Base-by-base conservation (phyloP, 345 rosid species). In the Melaleuca alternifolia region DNA sequence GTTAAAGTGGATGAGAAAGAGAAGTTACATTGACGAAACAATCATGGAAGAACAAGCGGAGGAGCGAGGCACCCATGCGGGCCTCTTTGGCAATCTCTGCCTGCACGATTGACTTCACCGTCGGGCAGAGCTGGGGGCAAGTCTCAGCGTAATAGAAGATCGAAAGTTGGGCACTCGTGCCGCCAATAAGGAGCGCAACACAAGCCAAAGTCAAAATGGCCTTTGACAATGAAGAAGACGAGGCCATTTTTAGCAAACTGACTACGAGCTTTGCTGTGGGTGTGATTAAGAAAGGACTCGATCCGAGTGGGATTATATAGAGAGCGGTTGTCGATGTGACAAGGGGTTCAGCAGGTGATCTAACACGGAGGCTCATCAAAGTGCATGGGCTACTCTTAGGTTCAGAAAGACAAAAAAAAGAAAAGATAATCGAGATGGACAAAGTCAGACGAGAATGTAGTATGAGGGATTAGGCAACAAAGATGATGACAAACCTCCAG, bases 41-140 rank as follows among this genome's bases (percentile, higher is more conserved):
- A 57, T 97, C 99, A 23, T 96, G 99, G 94, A 96, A 97, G 93
- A 92, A 93, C 85, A 97, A 89, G 83, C 99, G 98, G 86, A 97
- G 93, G 59, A 97, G 87, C 26, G 98, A 96, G 30, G 98, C 99
- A 8, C 98, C 98, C 89, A 93, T 91, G 9, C 96, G 88, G 54
- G 93, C 82, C 91, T 96, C 93, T 13, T 88, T 91, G 7, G 26
- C 79, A n/a, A 97, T 88, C 51, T 98, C 97, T 5, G 96, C 89
- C 5, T 84, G 90, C 51, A 95, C 91, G 23, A 87, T 84, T 1
- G 97, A 86, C 87, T 85, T 89, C 51, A 97, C 94, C 7, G 94
- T 86, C 6, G 94, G 85, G 15, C 92, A 57, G 82, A 96, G 90
- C 3, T 92, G 86, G 1, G 95, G 96, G 90, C 99, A 97, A 61